A percentile compares a stretch with the other conserved stretches of the same genome.
phyloP scores from a whole-genome alignment of 352 stramenopile species.

The Phytopythium kandeliae region DNA sequence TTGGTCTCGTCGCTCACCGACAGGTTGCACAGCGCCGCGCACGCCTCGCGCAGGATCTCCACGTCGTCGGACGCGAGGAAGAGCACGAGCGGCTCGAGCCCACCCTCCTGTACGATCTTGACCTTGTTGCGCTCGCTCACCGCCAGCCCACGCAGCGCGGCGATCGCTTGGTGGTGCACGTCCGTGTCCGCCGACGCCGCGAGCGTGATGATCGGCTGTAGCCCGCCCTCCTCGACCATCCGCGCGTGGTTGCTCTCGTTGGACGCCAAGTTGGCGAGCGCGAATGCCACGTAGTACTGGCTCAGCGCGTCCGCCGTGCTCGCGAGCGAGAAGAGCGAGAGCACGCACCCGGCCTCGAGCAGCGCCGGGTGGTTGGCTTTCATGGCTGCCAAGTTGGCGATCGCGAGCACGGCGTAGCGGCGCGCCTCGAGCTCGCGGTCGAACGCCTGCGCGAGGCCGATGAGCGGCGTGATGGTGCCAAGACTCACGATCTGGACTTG shows the following conservation, averaged over 20 bases:
- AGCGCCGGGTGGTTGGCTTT: slow-evolving; percentile 92
- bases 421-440: slow-evolving; percentile 92
- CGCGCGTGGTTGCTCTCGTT: slow-evolving; percentile 89
- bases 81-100: slow-evolving; percentile 90
- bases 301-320: slow-evolving; percentile 91
- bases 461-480: slow-evolving; percentile 90
- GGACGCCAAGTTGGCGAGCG: slow-evolving; percentile 93
- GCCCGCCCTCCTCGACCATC: slow-evolving; percentile 93
- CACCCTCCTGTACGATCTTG: slow-evolving; percentile 96
- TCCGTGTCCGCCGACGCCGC: slow-evolving; percentile 88
- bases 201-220: slow-evolving; percentile 95
- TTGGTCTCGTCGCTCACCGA: slow-evolving; percentile 96
- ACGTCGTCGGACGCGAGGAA: slow-evolving; percentile 88
- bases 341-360: slow-evolving; percentile 87
- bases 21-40: slow-evolving; percentile 93
- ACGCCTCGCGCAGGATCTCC: slow-evolving; percentile 93
- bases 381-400: slow-evolving; percentile 95
- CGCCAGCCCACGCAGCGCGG: slow-evolving; percentile 90
- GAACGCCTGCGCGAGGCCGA: slow-evolving; percentile 78
- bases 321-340: slow-evolving; percentile 91
- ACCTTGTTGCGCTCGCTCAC: slow-evolving; percentile 91
- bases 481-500: slow-evolving; percentile 94
- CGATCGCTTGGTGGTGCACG: slow-evolving; percentile 93
- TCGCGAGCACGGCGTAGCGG: slow-evolving; percentile 91
- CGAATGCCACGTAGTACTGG: slow-evolving; percentile 94